A percentile compares a stretch with the other conserved stretches of the same genome.
These are phyloP conservation scores for Sungouiella blattae DNA, from an alignment of 805 yeast species.

Conservation along the genomic window DNA sequence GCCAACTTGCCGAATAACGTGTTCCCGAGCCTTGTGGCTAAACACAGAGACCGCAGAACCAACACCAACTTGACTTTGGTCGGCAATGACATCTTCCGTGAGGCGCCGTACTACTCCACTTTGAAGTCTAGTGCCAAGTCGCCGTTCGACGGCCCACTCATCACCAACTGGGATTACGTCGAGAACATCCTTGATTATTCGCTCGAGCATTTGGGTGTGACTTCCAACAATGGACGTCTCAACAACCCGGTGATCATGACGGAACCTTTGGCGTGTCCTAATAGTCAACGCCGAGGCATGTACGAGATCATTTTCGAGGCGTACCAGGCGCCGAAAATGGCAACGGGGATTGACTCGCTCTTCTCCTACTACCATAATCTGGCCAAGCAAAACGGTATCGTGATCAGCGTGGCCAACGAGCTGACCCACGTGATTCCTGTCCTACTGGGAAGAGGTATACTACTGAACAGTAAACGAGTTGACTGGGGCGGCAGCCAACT, in stretches of 20 bases:
- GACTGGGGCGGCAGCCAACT: conserved; percentile 90
- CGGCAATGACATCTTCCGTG: conserved; percentile 79
- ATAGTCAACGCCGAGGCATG: conserved; percentile 66
- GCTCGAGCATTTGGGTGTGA: conserved; percentile 73
- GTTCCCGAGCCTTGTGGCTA: conserved; percentile 67
- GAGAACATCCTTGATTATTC: conserved; percentile 83
- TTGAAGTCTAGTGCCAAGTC: conserved; percentile 65
- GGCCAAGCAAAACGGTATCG: conserved; percentile 56
- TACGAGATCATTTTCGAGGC: conserved; percentile 84
- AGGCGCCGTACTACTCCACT: conserved; percentile 39
- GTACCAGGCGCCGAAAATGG: conserved; percentile 68
- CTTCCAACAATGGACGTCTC: conserved; percentile 37
- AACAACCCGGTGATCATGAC: conserved; percentile 79
- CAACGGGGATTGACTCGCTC: conserved; percentile 79
- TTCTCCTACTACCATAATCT: conserved; percentile 71
- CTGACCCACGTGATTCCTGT: conserved; percentile 83
- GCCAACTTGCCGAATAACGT: conserved; percentile 48
- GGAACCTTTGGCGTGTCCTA: conserved; percentile 72
- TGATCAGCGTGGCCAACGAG: conserved; percentile 79
- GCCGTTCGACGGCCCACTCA: conserved; percentile 83
- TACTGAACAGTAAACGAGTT: conserved; percentile 70
- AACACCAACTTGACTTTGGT: conserved; percentile 61
- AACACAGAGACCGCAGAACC: conserved; percentile 75
- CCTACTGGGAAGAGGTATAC: conserved; percentile 59
- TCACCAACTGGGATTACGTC: conserved; percentile 89